Conservation (phyloP, 305 asterid genomes). For the Galium porrigens region DNA sequence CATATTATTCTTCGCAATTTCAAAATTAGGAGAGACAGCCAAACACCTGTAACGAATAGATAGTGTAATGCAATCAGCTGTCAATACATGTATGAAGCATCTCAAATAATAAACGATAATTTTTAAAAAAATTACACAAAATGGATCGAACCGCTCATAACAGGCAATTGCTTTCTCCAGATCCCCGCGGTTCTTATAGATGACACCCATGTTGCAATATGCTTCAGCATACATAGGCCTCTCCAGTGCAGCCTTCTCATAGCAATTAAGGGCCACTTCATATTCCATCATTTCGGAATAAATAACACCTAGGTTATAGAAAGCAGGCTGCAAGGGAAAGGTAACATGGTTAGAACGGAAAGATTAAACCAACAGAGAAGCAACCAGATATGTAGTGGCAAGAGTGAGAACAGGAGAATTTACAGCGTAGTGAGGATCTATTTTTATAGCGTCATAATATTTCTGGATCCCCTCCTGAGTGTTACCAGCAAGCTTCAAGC, state of each 20-base stretch:
- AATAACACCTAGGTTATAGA: slow-evolving; percentile 93
- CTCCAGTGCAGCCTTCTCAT: slow-evolving; percentile 89
- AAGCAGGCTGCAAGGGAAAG: slow-evolving; percentile 76
- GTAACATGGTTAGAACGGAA: slow-evolving; percentile 8
- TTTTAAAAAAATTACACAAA: slow-evolving; percentile 9
- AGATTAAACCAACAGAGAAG: not conserved
- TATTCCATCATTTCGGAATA: slow-evolving; percentile 99
- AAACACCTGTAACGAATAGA: slow-evolving; percentile 52
- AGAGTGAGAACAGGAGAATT: slow-evolving; percentile 21
- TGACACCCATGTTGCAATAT: slow-evolving; percentile 98
- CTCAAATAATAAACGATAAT: not conserved
- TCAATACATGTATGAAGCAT: slow-evolving; percentile 17
- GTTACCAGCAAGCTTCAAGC: slow-evolving; percentile 95
- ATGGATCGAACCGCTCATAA: slow-evolving; percentile 57
- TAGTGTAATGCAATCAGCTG: slow-evolving; percentile 20
- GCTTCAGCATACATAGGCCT: slow-evolving; percentile 99
- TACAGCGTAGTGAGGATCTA: slow-evolving; percentile 90
- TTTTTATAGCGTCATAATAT: slow-evolving; percentile 84
- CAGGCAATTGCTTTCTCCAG: slow-evolving; percentile 90
- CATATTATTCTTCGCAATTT: slow-evolving; percentile 98
- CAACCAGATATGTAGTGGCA: not conserved
- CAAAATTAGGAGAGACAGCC: slow-evolving; percentile 96
- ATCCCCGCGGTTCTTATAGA: slow-evolving; percentile 89
- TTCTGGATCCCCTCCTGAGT: slow-evolving; percentile 90
- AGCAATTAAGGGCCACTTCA: slow-evolving; percentile 82